Conservation (phyloP, 2,329 filamentous ascomycete species). For the Blumeriella jaapii region DNA sequence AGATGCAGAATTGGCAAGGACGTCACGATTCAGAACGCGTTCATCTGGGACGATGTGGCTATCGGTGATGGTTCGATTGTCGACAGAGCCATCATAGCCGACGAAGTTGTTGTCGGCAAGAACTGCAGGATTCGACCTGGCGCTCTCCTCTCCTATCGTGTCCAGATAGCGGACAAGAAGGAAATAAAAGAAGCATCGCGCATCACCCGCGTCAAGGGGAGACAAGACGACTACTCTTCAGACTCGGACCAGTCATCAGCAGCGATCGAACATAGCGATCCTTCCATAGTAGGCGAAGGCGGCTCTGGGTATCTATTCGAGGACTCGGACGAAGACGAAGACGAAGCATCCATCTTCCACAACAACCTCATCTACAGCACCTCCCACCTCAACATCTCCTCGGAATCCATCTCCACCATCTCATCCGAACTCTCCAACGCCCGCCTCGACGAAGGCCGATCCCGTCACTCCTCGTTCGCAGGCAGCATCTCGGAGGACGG, state of each 20-base stretch:
- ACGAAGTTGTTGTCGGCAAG: slow-evolving; percentile 59
- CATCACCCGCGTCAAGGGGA: slow-evolving; percentile 32
- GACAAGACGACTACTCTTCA: slow-evolving; percentile 30
- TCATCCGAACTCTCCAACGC: slow-evolving; percentile 40
- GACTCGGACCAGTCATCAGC: slow-evolving; percentile 9
- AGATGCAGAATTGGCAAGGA: slow-evolving; percentile 80
- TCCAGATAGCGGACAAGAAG: slow-evolving; percentile 54
- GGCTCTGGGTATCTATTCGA: slow-evolving; percentile 55
- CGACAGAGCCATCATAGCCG: slow-evolving; percentile 63
- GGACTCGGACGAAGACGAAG: slow-evolving; percentile 46
- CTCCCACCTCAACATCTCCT: slow-evolving; percentile 30
- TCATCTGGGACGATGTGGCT: slow-evolving; percentile 75
- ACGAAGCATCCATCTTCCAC: slow-evolving; percentile 44
- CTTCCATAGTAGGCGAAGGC: slow-evolving; percentile 41
- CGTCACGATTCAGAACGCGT: slow-evolving; percentile 66
- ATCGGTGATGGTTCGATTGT: slow-evolving; percentile 67
- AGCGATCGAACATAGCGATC: slow-evolving; percentile 35
- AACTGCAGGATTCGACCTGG: slow-evolving; percentile 59
- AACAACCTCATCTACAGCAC: slow-evolving; percentile 28
- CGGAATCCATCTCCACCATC: slow-evolving; percentile 52
- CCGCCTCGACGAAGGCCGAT: slow-evolving; percentile 31
- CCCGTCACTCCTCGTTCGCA: slow-evolving; percentile 58
- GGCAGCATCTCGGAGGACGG: slow-evolving; percentile 59
- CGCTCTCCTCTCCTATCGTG: slow-evolving; percentile 68
- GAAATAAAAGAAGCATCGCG: slow-evolving; percentile 30